These are phyloP conservation scores for Ehretia macrophylla DNA, from an alignment of 257 asterid genomes.

Conservation along the genomic window DNA sequence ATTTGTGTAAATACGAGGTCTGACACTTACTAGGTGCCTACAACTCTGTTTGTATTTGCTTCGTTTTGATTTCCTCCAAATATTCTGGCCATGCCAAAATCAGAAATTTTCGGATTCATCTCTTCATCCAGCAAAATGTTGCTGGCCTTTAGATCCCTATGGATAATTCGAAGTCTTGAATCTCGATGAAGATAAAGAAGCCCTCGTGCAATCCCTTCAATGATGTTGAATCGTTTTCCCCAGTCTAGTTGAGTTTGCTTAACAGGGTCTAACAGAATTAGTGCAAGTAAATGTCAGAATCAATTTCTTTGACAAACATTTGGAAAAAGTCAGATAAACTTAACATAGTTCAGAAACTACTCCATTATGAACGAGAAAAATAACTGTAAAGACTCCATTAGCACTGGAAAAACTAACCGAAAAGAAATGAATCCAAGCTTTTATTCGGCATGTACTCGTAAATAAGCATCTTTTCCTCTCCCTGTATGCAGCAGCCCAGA, in stretches of 20 bases:
- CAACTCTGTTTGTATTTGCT: conserved; percentile 76
- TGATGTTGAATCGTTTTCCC: conserved; percentile 55
- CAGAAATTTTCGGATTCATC: conserved; percentile 91
- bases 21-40: conserved; percentile 77
- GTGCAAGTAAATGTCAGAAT: background rate
- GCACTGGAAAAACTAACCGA: conserved; percentile 42
- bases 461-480: conserved; percentile 73
- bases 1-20: background rate
- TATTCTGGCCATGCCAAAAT: conserved; percentile 93
- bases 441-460: conserved; percentile 89
- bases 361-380: background rate
- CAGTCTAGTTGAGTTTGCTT: conserved; percentile 56
- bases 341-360: background rate
- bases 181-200: conserved; percentile 85
- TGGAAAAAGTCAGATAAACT: no score
- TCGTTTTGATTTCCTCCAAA: conserved; percentile 80
- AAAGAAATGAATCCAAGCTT: conserved; percentile 68
- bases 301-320: background rate
- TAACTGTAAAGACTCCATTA: background rate
- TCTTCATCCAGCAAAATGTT: conserved; percentile 80
- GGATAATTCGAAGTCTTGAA: conserved; percentile 82
- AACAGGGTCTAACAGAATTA: conserved; percentile 36
- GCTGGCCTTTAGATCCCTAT: conserved; percentile 81
- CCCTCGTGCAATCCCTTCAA: conserved; percentile 91
- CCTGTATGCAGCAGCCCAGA: conserved; percentile 77